A percentile compares a stretch with the other conserved stretches of the same genome.
Evolutionary conservation across 306 rosid species (phyloP).

Genomic region (Glycine latifolia): DNA sequence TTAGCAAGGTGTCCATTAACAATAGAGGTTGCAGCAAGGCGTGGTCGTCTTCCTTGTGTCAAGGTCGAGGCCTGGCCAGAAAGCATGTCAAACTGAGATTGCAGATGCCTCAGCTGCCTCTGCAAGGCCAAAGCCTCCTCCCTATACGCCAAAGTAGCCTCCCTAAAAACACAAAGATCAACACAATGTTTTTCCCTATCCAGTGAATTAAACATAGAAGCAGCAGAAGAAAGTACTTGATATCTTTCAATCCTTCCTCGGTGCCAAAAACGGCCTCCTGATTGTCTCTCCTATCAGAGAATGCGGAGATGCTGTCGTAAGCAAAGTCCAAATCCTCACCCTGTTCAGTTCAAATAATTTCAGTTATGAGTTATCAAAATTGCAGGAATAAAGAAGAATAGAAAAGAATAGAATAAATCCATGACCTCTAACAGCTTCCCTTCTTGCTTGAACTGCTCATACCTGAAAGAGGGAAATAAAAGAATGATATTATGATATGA

Average conservation of each 20-base stretch:
- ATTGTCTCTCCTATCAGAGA: slow-evolving; percentile 80
- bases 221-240: slow-evolving; percentile 33
- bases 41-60: slow-evolving; percentile 91
- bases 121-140: slow-evolving; percentile 82
- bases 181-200: not conserved
- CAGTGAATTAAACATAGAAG: too few species aligned
- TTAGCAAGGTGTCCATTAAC: slow-evolving; percentile 86
- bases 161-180: slow-evolving; percentile 59
- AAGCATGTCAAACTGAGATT: slow-evolving; percentile 87
- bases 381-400: not conserved
- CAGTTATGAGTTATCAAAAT: not conserved
- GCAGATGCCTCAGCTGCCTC: slow-evolving; percentile 75
- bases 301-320: slow-evolving; percentile 88
- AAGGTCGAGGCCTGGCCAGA: slow-evolving; percentile 79
- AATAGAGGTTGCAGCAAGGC: slow-evolving; percentile 92
- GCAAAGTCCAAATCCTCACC: slow-evolving; percentile 97
- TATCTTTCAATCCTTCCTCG: slow-evolving; percentile 88
- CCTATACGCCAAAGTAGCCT: slow-evolving; percentile 76
- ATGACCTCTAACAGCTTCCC: slow-evolving; percentile 91
- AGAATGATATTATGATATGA: not conserved
- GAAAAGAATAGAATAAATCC: not conserved
- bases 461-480: slow-evolving; percentile 54
- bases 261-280: slow-evolving; percentile 92
- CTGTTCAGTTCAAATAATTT: slow-evolving; percentile 44
- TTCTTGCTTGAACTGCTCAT: slow-evolving; percentile 73